These are phyloP conservation scores for Metschnikowia rubicola DNA, from an alignment of 805 yeast species.

Conservation along the genomic window DNA sequence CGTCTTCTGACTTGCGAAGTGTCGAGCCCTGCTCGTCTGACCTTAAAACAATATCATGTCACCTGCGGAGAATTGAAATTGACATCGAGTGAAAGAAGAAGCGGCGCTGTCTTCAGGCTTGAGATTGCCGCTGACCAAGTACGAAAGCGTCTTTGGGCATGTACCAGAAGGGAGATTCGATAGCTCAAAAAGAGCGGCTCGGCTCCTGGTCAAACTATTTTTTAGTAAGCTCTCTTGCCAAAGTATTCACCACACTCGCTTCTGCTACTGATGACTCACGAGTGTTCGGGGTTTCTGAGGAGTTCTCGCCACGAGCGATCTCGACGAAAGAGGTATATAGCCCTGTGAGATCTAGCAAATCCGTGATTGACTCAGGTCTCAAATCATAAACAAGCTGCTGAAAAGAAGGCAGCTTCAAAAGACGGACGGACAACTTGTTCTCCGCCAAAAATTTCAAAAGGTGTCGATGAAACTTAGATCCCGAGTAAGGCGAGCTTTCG, in stretches of 20 bases:
- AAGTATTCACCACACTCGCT: constrained; percentile 24
- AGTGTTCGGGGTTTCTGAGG: constrained; percentile 5
- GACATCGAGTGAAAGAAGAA: too few species aligned
- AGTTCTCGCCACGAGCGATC: constrained; percentile 31
- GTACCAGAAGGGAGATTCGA: too few species aligned
- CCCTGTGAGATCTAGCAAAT: constrained; percentile 44
- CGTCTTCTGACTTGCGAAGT: too few species aligned
- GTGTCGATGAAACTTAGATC: constrained; percentile 48
- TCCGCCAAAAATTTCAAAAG: constrained; percentile 48
- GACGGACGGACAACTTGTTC: constrained; percentile 47
- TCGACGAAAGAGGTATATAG: constrained; percentile 45
- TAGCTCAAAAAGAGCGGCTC: too few species aligned
- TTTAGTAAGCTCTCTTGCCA: constrained; percentile 15
- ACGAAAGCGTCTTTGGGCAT: too few species aligned
- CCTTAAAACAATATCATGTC: too few species aligned
- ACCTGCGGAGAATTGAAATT: too few species aligned
- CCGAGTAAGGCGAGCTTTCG: constrained; percentile 44
- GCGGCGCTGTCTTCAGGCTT: too few species aligned
- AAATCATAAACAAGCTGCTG: constrained; percentile 50
- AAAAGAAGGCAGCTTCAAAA: constrained; percentile 49
- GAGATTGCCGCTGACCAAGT: too few species aligned
- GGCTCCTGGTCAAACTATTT: constrained; percentile 1
- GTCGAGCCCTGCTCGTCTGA: too few species aligned
- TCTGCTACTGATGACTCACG: constrained; percentile 19
- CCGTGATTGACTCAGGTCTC: constrained; percentile 45